Percentiles rank a stretch among this genome's conserved stretches.
These are phyloP conservation scores for Rhizophagus clarus DNA, from an alignment of 192 early-diverging fungal genomes.

Conservation along the genomic window DNA sequence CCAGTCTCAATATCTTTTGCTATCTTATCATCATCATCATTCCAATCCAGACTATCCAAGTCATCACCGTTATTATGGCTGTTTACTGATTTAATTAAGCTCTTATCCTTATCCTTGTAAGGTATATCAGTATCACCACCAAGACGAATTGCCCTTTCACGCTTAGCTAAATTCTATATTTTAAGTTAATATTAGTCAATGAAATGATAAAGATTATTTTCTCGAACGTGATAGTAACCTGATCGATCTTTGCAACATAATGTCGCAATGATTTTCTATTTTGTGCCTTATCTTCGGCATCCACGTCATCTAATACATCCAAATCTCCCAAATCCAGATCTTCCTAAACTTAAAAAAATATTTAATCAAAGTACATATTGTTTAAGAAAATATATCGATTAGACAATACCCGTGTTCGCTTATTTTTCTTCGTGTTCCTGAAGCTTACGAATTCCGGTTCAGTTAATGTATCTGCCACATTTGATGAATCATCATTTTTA, in stretches of 20 bases:
- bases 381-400: neutral
- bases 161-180: slow-evolving; percentile 44
- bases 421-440: slow-evolving; percentile 37
- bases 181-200: slow-evolving; percentile 21
- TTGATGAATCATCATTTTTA: neutral
- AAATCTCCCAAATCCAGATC: slow-evolving; percentile 77
- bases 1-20: slow-evolving; percentile 43
- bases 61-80: slow-evolving; percentile 49
- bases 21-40: slow-evolving; percentile 55
- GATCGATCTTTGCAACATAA: slow-evolving; percentile 68
- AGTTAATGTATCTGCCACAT: slow-evolving; percentile 28
- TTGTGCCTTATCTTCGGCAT: slow-evolving; percentile 78
- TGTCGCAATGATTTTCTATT: slow-evolving; percentile 61
- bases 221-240: slow-evolving; percentile 40
- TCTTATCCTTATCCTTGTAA: slow-evolving; percentile 62
- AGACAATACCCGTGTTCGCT: slow-evolving; percentile 36
- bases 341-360: neutral
- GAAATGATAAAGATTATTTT: neutral
- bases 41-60: slow-evolving; percentile 62
- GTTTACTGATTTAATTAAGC: slow-evolving; percentile 38
- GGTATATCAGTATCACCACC: slow-evolving; percentile 84
- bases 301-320: slow-evolving; percentile 71
- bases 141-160: slow-evolving; percentile 43
- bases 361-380: neutral
- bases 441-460: slow-evolving; percentile 44